Base-by-base conservation (phyloP, 495 filamentous ascomycete genomes). In the Xylaria longipes region DNA sequence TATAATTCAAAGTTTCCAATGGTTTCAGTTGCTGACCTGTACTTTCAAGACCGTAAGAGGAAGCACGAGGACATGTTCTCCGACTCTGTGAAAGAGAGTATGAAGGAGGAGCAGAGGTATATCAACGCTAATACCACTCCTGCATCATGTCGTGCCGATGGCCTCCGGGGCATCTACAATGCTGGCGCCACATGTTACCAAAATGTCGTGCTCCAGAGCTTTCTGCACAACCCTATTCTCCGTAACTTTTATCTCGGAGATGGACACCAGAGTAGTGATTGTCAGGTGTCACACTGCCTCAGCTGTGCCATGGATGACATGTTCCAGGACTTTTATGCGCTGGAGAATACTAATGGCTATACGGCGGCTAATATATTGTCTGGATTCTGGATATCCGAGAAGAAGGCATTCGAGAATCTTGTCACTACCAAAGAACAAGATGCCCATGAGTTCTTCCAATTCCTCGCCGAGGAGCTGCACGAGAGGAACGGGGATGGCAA, bases 131-230 rank as follows among this genome's bases (percentile, higher is more conserved):
- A 93, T 76, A 89, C 90, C 14, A 86, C 83, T 7, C 77, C 84
- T 29, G 86, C 87, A 22, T 90, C 92, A 1, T 94, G 92, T 78
- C 90, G 89, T 46, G 90, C 91, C 5, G 90, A 85, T 46, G 91
- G 91, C 8, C 84, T 96, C 39, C 90, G 94, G 8, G 95, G 95
- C n/a, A 90, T 98, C 46, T 95, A 93, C 78, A 98, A 98, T 78
- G 93, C 97, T 80, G 95, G 95, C 17, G 92, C 93, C 25, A 97
- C 95, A 5, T 98, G 95, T 82, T 98, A 96, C 79, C 92, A 97
- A 86, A 94, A 93, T 72, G 94, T 97, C 37, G 91, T 97, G 57
- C 84, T 98, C 20, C 95, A 98, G 77, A 91, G 89, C 25, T 87
- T 98, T 57, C 85, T 97, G 39, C 94, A 97, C 80, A 97, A 97